Evolutionary conservation across 2,329 filamentous ascomycete genomes (phyloP).

Genomic region (Rachicladosporium sp.): DNA sequence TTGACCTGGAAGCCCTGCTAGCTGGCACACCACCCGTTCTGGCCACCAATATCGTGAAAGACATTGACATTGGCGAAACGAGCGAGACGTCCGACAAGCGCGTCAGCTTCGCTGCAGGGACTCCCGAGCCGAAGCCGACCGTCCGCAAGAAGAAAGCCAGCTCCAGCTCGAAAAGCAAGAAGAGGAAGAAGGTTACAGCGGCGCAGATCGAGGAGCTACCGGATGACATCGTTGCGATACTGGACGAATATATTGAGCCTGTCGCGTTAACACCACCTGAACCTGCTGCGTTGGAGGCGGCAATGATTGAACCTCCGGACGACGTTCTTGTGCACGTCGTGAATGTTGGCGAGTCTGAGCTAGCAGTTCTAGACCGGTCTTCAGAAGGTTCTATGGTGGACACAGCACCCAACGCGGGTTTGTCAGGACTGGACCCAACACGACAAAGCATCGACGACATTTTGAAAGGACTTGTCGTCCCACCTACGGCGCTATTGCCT

Average conservation of each 20-base stretch:
- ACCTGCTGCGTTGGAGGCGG: not conserved
- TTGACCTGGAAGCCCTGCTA: not conserved
- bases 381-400: not conserved
- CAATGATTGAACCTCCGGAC: not conserved
- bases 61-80: conserved; percentile 6
- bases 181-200: conserved; percentile 11
- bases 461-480: no score
- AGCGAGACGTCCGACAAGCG: conserved; percentile 14
- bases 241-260: conserved; percentile 8
- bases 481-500: no score
- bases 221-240: conserved; percentile 15
- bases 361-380: not conserved
- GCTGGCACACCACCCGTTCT: conserved; percentile 1
- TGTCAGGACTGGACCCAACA: not conserved
- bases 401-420: not conserved
- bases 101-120: conserved; percentile 18
- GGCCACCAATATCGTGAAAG: conserved; percentile 3
- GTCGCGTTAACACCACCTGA: not conserved
- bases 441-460: no score
- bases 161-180: conserved; percentile 13
- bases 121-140: conserved; percentile 15
- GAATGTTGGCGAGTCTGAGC: not conserved
- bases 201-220: conserved; percentile 7
- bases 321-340: not conserved
- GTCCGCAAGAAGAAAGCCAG: conserved; percentile 14